Percentiles rank a stretch among this genome's conserved stretches.
Evolutionary conservation across 441 rosid species (phyloP).

Genomic region (Lepidium campestre): DNA sequence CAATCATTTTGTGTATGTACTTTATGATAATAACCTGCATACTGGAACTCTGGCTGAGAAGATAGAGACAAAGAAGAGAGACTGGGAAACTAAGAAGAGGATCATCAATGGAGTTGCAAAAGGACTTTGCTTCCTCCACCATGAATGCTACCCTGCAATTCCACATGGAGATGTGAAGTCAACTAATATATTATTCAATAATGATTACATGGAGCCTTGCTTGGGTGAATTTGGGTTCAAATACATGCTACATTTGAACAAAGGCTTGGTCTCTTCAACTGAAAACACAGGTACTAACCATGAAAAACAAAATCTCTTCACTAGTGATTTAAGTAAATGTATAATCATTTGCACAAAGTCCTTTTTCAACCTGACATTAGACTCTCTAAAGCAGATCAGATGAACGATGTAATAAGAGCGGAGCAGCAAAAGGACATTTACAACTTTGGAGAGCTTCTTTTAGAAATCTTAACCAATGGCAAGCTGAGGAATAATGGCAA

Average conservation of each 20-base stretch:
- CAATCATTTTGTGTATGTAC: slow-evolving; percentile 54
- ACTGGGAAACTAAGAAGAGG: slow-evolving; percentile 61
- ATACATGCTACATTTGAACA: slow-evolving; percentile 38
- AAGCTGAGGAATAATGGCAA: slow-evolving; percentile 39
- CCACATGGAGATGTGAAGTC: slow-evolving; percentile 86
- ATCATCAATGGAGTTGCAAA: slow-evolving; percentile 66
- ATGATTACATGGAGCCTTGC: slow-evolving; percentile 64
- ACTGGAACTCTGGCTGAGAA: slow-evolving; percentile 71
- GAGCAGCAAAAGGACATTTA: slow-evolving; percentile 53
- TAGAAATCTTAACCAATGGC: slow-evolving; percentile 69
- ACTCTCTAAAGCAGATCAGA: slow-evolving; percentile 39
- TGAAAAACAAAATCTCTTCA: not conserved
- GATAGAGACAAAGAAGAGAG: slow-evolving; percentile 38
- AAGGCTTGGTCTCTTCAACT: slow-evolving; percentile 35
- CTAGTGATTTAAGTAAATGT: not conserved
- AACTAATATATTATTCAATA: slow-evolving; percentile 54
- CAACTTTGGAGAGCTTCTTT: slow-evolving; percentile 69
- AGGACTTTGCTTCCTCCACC: slow-evolving; percentile 86
- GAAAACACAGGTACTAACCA: slow-evolving; percentile 44
- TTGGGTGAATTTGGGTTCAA: slow-evolving; percentile 70
- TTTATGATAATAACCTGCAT: slow-evolving; percentile 63
- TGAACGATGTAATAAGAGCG: slow-evolving; percentile 30
- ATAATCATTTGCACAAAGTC: not conserved
- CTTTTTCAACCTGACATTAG: not conserved
- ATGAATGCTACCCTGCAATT: slow-evolving; percentile 80